Evolutionary conservation across 352 stramenopile species (phyloP).

Genomic region (Pythium folliculosum): DNA sequence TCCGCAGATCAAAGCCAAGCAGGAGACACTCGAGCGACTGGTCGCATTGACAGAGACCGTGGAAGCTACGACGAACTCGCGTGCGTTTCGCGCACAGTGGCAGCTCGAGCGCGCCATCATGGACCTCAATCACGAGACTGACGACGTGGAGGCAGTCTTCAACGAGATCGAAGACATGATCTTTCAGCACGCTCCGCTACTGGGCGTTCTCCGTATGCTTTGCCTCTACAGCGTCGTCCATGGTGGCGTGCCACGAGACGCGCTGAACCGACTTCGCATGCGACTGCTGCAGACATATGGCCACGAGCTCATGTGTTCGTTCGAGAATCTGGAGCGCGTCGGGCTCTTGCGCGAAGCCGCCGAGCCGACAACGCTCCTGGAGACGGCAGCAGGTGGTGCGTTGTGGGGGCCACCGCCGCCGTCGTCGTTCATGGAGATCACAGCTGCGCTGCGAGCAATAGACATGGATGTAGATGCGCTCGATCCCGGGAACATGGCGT

Average conservation of each 20-base stretch:
- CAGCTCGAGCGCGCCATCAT: constrained; percentile 68
- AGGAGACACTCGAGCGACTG: constrained; percentile 61
- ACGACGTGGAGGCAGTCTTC: constrained; percentile 29
- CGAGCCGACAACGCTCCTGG: not conserved
- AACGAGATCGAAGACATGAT: constrained; percentile 60
- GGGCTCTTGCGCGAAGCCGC: constrained; percentile 44
- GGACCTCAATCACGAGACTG: constrained; percentile 43
- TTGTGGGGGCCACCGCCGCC: not conserved
- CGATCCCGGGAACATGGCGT: constrained; percentile 55
- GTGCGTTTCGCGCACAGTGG: constrained; percentile 67
- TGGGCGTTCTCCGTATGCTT: constrained; percentile 58
- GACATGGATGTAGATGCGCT: constrained; percentile 61
- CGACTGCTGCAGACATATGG: constrained; percentile 72
- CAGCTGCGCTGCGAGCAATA: constrained; percentile 38
- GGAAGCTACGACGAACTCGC: constrained; percentile 42
- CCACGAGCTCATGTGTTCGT: constrained; percentile 71
- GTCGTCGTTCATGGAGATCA: constrained; percentile 15
- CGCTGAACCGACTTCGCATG: constrained; percentile 52
- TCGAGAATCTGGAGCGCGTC: constrained; percentile 59
- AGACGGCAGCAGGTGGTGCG: not conserved
- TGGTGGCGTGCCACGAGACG: constrained; percentile 37
- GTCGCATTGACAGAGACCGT: constrained; percentile 61
- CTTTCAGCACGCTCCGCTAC: constrained; percentile 50
- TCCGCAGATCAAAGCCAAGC: constrained; percentile 55
- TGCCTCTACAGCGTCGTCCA: constrained; percentile 64